Evolutionary conservation across 371 early-diverging fungal genomes (phyloP).

Genomic region (Mucor irregularis): DNA sequence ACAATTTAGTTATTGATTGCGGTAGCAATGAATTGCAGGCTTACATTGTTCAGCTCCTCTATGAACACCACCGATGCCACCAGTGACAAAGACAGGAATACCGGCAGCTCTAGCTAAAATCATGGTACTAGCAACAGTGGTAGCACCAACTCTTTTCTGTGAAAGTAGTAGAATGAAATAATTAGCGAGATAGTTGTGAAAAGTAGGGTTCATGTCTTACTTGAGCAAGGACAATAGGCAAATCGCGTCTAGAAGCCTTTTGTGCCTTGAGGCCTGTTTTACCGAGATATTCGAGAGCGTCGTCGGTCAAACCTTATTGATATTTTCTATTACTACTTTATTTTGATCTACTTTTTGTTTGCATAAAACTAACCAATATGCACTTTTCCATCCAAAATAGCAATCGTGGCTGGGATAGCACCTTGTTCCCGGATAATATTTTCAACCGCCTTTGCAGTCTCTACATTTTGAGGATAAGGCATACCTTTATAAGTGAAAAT

Average conservation of each 20-base stretch:
- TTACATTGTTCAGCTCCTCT: slow-evolving; percentile 77
- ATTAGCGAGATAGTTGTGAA: background rate
- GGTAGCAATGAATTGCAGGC: slow-evolving; percentile 1
- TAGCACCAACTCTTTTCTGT: slow-evolving; percentile 73
- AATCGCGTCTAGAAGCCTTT: slow-evolving; percentile 87
- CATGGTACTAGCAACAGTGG: slow-evolving; percentile 93
- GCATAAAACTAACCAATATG: slow-evolving; percentile 60
- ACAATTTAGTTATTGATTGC: background rate
- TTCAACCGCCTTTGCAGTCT: slow-evolving; percentile 82
- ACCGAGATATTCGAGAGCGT: slow-evolving; percentile 67
- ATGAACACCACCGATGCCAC: slow-evolving; percentile 97
- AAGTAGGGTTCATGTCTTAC: slow-evolving; percentile 21
- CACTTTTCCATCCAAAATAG: slow-evolving; percentile 81
- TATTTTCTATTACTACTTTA: too few relatives aligned
- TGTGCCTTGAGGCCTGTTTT: slow-evolving; percentile 58
- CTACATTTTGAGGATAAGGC: slow-evolving; percentile 92
- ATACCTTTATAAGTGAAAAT: slow-evolving; percentile 56
- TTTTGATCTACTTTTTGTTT: background rate
- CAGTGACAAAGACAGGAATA: slow-evolving; percentile 91
- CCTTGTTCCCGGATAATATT: slow-evolving; percentile 70
- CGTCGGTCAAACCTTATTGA: slow-evolving; percentile 43
- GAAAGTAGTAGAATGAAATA: background rate
- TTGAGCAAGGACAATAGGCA: slow-evolving; percentile 72
- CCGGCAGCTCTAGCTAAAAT: slow-evolving; percentile 81
- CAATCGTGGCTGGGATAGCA: slow-evolving; percentile 89